Evolutionary conservation across 179 eudicot genomes (phyloP), one percentile per base, ranked within the genome.

Genomic region (Vitellaria paradoxa): DNA sequence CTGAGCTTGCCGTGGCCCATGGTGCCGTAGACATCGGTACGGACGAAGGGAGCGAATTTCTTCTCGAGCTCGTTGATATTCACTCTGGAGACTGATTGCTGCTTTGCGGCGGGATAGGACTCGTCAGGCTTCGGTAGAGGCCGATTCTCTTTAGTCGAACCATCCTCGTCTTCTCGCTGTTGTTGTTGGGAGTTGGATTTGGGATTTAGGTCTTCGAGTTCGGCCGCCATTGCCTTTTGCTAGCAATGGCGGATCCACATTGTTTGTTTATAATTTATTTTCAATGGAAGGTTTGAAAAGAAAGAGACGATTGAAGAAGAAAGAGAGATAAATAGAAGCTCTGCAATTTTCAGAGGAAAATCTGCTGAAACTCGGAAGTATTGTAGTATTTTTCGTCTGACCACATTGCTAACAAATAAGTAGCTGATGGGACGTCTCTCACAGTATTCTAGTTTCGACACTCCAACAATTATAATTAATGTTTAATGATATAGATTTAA

Each of bases 21-120:
- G 11, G 91, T 84, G 10, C 99, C 99, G 78, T 93, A 93, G 14
- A 89, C 83, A 23, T 96, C 98, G 75, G 74, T 57, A 68, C 98
- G 88, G 20, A 88, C 97, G 37, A 72, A 96, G 1, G 99, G 89
- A 12, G 99, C 97, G 84, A 59, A 96, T 82, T 91, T 96, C 80
- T 81, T 91, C 85, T 93, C 96, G 78, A 95, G 85, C 68, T 90
- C 97, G 3, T 86, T 80, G 45, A 91, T 74, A 61, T 73, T 85
- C 12, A 69, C 83, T 13, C 70, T 65, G 11, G 92, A 76, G 23
- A 72, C 63, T 0, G 85, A 60, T 0, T 78, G 72, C 14, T 64
- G 66, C 5, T 81, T 37, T 40, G 67, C 40, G 42, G 70, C 40
- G 53, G 68, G 13, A 52, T 15, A 10, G 15, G 56, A 52, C n/a